Percentiles rank a stretch among this genome's conserved stretches.
Conservation (phyloP, 345 rosid genomes). For the Trapa incisa region DNA sequence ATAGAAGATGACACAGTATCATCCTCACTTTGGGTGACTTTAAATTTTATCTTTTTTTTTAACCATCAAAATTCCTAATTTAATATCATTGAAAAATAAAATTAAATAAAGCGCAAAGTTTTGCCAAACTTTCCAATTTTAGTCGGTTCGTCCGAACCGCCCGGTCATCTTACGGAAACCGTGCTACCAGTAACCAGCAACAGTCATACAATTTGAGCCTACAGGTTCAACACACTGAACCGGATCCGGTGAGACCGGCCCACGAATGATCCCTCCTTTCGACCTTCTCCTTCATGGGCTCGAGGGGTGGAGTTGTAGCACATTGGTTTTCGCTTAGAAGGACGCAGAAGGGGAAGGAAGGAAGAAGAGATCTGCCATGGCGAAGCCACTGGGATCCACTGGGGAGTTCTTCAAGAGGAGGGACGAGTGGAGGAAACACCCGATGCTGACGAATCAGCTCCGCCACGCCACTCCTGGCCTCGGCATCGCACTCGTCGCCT, state of each 20-base stretch:
- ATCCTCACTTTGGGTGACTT: too few species aligned
- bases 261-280: background rate
- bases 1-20: background rate
- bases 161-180: too few species aligned
- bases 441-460: constrained; percentile 67
- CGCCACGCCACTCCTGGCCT: constrained; percentile 83
- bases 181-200: too few species aligned
- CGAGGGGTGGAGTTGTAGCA: background rate
- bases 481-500: constrained; percentile 82
- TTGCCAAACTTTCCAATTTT: too few species aligned
- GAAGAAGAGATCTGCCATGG: constrained; percentile 19
- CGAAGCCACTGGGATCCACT: constrained; percentile 60
- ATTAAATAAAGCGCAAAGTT: too few species aligned
- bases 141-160: too few species aligned
- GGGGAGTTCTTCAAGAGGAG: constrained; percentile 92
- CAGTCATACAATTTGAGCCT: too few species aligned
- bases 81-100: too few species aligned
- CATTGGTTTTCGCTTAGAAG: background rate
- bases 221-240: background rate
- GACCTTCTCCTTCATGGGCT: too few species aligned
- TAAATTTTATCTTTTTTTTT: too few species aligned
- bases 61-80: too few species aligned
- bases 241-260: background rate
- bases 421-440: constrained; percentile 93
- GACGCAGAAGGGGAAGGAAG: background rate